phyloP scores from a whole-genome alignment of 2,329 filamentous ascomycete species.

The Mycogone perniciosa region DNA sequence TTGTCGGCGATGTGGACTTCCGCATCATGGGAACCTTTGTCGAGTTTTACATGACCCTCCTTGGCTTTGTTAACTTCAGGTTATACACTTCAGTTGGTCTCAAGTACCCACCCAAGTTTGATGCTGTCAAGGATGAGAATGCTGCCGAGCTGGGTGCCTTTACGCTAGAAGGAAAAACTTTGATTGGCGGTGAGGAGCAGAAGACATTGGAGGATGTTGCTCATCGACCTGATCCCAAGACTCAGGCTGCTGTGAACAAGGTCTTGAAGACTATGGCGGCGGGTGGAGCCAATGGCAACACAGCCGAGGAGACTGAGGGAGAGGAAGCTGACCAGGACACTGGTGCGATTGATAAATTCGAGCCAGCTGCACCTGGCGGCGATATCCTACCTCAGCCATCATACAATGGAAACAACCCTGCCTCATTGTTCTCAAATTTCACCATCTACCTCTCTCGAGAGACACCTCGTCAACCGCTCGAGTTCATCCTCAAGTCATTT shows the following conservation, averaged over 20 bases:
- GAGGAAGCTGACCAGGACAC: constrained; percentile 45
- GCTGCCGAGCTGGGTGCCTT: constrained; percentile 89
- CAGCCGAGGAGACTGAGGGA: constrained; percentile 30
- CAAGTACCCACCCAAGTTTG: constrained; percentile 94
- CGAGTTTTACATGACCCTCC: constrained; percentile 94
- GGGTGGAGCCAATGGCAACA: constrained; percentile 31
- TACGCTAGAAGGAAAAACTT: constrained; percentile 70
- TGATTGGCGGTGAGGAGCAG: constrained; percentile 48
- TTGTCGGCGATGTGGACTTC: constrained; percentile 93
- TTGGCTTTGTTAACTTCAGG: constrained; percentile 93
- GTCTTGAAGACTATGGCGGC: constrained; percentile 45
- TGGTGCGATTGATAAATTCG: constrained; percentile 82
- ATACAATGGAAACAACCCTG: constrained; percentile 57
- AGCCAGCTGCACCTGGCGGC: constrained; percentile 74
- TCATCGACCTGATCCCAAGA: constrained; percentile 53
- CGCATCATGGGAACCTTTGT: constrained; percentile 99
- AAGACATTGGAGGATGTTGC: constrained; percentile 42
- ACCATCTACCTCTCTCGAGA: constrained; percentile 93
- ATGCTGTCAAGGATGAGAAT: constrained; percentile 76
- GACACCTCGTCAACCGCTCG: constrained; percentile 80
- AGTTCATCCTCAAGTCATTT: constrained; percentile 89
- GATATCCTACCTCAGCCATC: constrained; percentile 79
- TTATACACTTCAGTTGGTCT: constrained; percentile 87
- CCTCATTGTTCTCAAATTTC: constrained; percentile 76
- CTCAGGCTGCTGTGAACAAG: constrained; percentile 62